Base-by-base conservation (phyloP, 768 basidiomycete species). In the Auricularia cornea region DNA sequence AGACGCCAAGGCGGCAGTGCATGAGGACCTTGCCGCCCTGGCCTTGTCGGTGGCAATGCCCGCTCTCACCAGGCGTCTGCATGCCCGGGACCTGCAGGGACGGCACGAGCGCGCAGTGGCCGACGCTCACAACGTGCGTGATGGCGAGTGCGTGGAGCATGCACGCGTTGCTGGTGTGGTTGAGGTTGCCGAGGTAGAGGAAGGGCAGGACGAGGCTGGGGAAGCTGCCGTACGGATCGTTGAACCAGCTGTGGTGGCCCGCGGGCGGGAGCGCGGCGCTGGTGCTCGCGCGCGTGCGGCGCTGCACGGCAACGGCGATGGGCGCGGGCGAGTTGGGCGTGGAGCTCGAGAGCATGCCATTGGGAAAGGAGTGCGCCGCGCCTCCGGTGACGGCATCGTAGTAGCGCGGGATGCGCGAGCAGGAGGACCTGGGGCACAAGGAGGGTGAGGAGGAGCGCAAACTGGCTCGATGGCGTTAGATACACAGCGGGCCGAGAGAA, bases 1-100 rank as follows among this genome's bases (percentile, higher is more conserved):
- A 92, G 51, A 98, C 96, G n/a, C 96, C 96, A n/a, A 98, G 96
- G n/a, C 94, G 83, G 74, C 96, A 98, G 74, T 98, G 96, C 8
- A 98, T 94, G 60, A 98, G 80, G 38, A 96, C 88, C 71, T 90
- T 90, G 2, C 96, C 96, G 6, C 95, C 94, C 60, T 86, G 51
- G 94, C 96, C 60, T 83, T 81, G 69, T 96, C 93, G 68, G 98
- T 98, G 79, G 2, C 77, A 72, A 1, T 77, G 67, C 60, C 77
- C 77, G 30, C 80, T 80, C 2, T 72, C 71, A n/a, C 63, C 70
- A 40, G 59, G 62, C n/a, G 68, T 59, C 32, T 64, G 63, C 60
- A 67, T 65, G 66, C 63, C 62, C 63, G 79, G 76, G 68, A 83
- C 52, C 63, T 44, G 57, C 3, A 85, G 79, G 20, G 93, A 92